Evolutionary conservation across 2,329 filamentous ascomycete genomes (phyloP).

Genomic region (Tolypocladium inflatum): DNA sequence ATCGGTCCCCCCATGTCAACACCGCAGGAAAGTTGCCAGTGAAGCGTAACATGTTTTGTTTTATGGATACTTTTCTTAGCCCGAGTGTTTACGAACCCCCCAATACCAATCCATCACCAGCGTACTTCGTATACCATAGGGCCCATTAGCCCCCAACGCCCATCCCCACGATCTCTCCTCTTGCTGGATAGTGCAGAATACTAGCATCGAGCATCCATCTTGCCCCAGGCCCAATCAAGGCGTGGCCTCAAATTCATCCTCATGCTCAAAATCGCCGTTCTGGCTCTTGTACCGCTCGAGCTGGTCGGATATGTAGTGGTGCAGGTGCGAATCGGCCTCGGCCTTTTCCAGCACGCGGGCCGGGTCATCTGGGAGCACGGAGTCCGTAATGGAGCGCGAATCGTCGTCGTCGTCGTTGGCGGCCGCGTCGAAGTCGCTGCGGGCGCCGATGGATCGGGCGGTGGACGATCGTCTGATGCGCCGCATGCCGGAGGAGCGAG

Average conservation of each 20-base stretch:
- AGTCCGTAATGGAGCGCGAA: conserved; percentile 19
- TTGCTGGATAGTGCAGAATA: background rate
- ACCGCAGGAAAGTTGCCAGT: background rate
- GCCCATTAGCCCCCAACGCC: background rate
- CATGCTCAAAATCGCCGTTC: conserved; percentile 16
- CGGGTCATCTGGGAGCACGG: conserved; percentile 23
- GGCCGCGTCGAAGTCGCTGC: conserved; percentile 64
- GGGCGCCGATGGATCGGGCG: conserved; percentile 70
- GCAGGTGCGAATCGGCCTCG: conserved; percentile 61
- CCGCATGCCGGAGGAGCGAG: conserved; percentile 32
- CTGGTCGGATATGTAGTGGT: conserved; percentile 74
- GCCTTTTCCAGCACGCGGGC: conserved; percentile 37
- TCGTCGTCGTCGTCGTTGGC: conserved; percentile 35
- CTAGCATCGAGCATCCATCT: background rate
- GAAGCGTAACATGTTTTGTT: background rate
- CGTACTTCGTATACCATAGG: too few species aligned
- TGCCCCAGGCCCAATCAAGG: conserved; percentile 9
- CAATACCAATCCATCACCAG: background rate
- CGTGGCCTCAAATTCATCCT: conserved; percentile 39
- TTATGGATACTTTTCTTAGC: background rate
- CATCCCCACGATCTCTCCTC: too few species aligned
- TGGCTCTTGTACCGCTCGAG: conserved; percentile 54
- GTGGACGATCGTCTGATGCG: conserved; percentile 70
- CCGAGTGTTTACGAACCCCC: background rate
- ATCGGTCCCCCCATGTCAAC: background rate